Base-by-base conservation (phyloP, 2,329 filamentous ascomycete species). In the Penicillium sp. region DNA sequence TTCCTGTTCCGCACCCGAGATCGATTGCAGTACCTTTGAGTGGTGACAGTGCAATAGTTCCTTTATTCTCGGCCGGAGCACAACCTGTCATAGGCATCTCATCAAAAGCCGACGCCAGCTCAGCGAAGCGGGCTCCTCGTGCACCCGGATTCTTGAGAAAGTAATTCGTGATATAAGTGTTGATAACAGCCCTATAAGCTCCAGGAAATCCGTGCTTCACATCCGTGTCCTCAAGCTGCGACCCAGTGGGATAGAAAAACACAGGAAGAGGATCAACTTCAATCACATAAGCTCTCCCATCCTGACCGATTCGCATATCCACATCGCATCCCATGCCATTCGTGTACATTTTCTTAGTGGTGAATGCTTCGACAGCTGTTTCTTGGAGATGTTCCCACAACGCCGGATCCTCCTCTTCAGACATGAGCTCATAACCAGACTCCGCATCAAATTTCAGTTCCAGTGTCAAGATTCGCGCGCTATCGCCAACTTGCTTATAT, bases 211-310 rank as follows among this genome's bases (percentile, higher is more conserved):
- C 52, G 26, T 54, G 27, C 16, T 49, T 45, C 27, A 64, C 56
- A 19, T 59, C 43, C 4, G 49, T 42, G 35, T 67, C 65, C 31
- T 61, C 56, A 14, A 62, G 61, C 8, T 60, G 45, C 6, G 54
- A 47, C 19, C 56, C 57, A 19, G 50, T 51, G 1, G 61, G 59
- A 42, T 63, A 56, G 35, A 68, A 68, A 4, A 57, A 58, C 1
- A 60, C 61, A 16, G 65, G 65, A 53, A 60, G 57, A 1, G 66
- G 65, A 48, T 68, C 63, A 19, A 67, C 66, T 43, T 68, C 66
- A 27, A 68, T 65, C 1, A 55, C 64, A 49, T 63, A 62, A 9
- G 55, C 56, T 49, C 61, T 52, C 3, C 63, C 64, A 44, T 62
- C 56, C 3, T 35, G 47, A 7, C 57, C 55, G 16, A 61, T 52